Evolutionary conservation across 1,139 yeast genomes (phyloP).

Genomic region (Blastobotrys elegans): DNA sequence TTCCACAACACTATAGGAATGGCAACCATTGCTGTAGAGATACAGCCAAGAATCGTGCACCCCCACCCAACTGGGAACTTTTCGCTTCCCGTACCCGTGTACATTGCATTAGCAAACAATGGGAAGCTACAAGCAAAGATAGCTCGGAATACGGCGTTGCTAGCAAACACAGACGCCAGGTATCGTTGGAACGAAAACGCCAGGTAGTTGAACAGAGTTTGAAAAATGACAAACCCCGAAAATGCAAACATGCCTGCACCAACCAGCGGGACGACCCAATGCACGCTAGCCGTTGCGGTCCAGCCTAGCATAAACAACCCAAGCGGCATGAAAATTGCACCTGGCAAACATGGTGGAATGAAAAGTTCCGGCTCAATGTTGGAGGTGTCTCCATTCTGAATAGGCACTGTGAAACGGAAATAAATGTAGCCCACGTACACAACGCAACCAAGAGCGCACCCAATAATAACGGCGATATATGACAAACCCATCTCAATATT

Average conservation of each 20-base stretch:
- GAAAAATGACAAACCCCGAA: constrained; percentile 67
- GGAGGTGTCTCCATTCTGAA: constrained; percentile 9
- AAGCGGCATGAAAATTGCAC: constrained; percentile 49
- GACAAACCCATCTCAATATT: constrained; percentile 45
- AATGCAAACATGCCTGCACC: constrained; percentile 74
- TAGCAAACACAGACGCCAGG: constrained; percentile 55
- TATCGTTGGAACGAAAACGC: constrained; percentile 59
- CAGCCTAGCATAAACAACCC: constrained; percentile 50
- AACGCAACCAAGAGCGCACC: constrained; percentile 32
- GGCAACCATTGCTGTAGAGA: constrained; percentile 40
- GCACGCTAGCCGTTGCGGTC: constrained; percentile 51
- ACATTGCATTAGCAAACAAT: constrained; percentile 50
- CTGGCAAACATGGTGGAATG: constrained; percentile 37
- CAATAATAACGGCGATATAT: constrained; percentile 43
- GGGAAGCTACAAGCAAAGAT: constrained; percentile 57
- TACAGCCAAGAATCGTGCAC: constrained; percentile 42
- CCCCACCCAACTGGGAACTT: constrained; percentile 46
- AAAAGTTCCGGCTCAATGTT: constrained; percentile 39
- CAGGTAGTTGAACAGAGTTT: constrained; percentile 65
- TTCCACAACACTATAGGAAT: constrained; percentile 34
- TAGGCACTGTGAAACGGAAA: constrained; percentile 11
- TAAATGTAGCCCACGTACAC: constrained; percentile 6
- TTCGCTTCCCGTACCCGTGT: constrained; percentile 35
- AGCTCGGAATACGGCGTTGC: constrained; percentile 48
- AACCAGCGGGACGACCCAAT: constrained; percentile 75